These are phyloP conservation scores for Rugosomyces carneus DNA, from an alignment of 1,284 basidiomycete genomes.

Conservation along the genomic window DNA sequence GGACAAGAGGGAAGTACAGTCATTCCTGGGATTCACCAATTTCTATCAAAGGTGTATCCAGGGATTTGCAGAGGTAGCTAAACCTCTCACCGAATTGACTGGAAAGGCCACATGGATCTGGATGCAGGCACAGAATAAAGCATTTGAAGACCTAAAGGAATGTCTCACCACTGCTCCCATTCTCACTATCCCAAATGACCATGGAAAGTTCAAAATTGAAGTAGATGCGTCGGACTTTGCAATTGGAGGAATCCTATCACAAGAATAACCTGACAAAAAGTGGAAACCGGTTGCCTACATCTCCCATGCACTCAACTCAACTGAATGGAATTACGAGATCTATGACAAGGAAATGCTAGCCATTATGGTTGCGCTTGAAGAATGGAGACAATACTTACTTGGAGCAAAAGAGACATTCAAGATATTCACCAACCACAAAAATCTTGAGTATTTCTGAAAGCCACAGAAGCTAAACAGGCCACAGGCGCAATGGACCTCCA, in stretches of 20 bases:
- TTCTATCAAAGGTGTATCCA: slow-evolving; percentile 40
- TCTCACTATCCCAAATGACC: not conserved
- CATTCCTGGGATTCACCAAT: slow-evolving; percentile 34
- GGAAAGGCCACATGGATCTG: not conserved
- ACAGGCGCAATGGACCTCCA: slow-evolving; percentile 35
- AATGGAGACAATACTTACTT: slow-evolving; percentile 33
- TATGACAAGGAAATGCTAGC: slow-evolving; percentile 43
- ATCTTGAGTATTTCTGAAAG: slow-evolving; percentile 35
- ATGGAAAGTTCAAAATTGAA: slow-evolving; percentile 22
- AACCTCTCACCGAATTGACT: not conserved
- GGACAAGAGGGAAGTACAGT: slow-evolving; percentile 15
- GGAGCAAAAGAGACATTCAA: slow-evolving; percentile 21
- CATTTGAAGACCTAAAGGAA: not conserved
- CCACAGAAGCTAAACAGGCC: slow-evolving; percentile 29
- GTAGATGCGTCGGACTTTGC: slow-evolving; percentile 25
- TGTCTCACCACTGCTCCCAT: not conserved
- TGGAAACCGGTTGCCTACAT: slow-evolving; percentile 26
- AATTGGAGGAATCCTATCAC: slow-evolving; percentile 24
- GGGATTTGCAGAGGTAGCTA: slow-evolving; percentile 23
- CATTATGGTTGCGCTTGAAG: slow-evolving; percentile 20
- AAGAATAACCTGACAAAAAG: slow-evolving; percentile 20
- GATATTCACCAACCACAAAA: slow-evolving; percentile 38
- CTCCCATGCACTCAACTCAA: slow-evolving; percentile 23
- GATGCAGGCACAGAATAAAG: not conserved
- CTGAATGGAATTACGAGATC: slow-evolving; percentile 38